These are phyloP conservation scores for Cryptosporidium andersoni DNA, from an alignment of 169 alveolate species.

Conservation along the genomic window DNA sequence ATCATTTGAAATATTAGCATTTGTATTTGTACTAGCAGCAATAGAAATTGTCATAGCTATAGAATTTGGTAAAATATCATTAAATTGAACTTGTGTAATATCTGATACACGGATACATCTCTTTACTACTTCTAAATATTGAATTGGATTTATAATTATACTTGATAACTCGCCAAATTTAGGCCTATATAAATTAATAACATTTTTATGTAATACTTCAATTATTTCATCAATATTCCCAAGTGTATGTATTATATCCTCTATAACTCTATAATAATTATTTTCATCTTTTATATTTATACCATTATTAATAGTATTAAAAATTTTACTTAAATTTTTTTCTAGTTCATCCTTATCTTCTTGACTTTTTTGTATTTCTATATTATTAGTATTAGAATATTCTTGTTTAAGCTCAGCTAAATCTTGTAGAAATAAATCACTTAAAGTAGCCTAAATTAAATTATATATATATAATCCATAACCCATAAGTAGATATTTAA, in stretches of 20 bases:
- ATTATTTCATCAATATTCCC: slow-evolving; percentile 18
- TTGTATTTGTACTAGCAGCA: slow-evolving; percentile 84
- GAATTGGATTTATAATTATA: slow-evolving; percentile 85
- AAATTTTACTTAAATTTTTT: background rate
- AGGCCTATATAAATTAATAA: slow-evolving; percentile 83
- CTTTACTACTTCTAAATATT: slow-evolving; percentile 85
- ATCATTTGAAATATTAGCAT: slow-evolving; percentile 72
- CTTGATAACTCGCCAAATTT: slow-evolving; percentile 87
- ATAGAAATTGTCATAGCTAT: slow-evolving; percentile 89
- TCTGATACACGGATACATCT: slow-evolving; percentile 81
- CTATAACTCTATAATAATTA: slow-evolving; percentile 4
- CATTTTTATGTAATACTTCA: slow-evolving; percentile 55
- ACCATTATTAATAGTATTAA: background rate
- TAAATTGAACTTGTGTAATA: slow-evolving; percentile 79
- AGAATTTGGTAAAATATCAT: slow-evolving; percentile 85
- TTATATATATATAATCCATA: background rate
- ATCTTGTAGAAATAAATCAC: slow-evolving; percentile 40
- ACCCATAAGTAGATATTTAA: too few relatives aligned
- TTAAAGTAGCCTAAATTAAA: slow-evolving; percentile 11
- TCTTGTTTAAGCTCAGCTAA: slow-evolving; percentile 17
- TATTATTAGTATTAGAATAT: background rate
- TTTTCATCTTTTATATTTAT: background rate
- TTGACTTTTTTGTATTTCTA: background rate
- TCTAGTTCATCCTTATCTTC: background rate
- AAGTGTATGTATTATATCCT: slow-evolving; percentile 31